Base-by-base conservation (phyloP, 306 rosid genomes). In the Chamaecrista fasciculata region DNA sequence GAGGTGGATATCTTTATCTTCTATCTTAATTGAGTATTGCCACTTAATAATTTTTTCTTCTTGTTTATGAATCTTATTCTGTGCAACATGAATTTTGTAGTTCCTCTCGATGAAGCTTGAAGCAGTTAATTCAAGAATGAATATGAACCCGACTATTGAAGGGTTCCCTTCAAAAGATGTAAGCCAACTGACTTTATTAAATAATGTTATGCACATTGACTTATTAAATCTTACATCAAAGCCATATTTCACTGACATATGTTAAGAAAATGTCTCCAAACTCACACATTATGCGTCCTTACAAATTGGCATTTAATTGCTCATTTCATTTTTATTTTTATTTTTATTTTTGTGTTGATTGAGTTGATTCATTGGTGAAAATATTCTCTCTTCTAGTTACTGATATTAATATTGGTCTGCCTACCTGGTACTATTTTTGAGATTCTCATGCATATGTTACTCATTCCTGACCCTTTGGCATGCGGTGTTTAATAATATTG, bases 31-130 rank as follows among this genome's bases (percentile, higher is more conserved):
- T 34, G 8, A 15, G 33, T 50, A 48, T 47, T 47, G 52, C 48
- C 51, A 26, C 23, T 61, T 19, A 3, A 31, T 33, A 15, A 43
- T 62, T 16, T 9, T 9, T 2, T 51, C 48, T 67, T 51, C 19
- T 18, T 19, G 63, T 42, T 6, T 39, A 67, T 48, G 23, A 55
- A 68, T 77, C 58, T 63, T 42, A 78, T 60, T 36, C 63, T 81
- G 24, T 52, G 48, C 21, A 7, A 26, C 66, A 26, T 73, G 11
- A 61, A 66, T 71, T 66, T 64, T 49, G 24, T 75, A 94, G 98
- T 94, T 94, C 72, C 89, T 94, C 46, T 94, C 96, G 0, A 86
- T 94, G 96, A 94, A 90, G 86, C 96, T 90, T 43, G 98, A 94
- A 77, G 75, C 94, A 43, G 87, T 94, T 66, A 90, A 83, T 84